Percentiles rank a stretch among this genome's conserved stretches.
phyloP scores from a whole-genome alignment of 306 rosid species.

The Oemleria cerasiformis region DNA sequence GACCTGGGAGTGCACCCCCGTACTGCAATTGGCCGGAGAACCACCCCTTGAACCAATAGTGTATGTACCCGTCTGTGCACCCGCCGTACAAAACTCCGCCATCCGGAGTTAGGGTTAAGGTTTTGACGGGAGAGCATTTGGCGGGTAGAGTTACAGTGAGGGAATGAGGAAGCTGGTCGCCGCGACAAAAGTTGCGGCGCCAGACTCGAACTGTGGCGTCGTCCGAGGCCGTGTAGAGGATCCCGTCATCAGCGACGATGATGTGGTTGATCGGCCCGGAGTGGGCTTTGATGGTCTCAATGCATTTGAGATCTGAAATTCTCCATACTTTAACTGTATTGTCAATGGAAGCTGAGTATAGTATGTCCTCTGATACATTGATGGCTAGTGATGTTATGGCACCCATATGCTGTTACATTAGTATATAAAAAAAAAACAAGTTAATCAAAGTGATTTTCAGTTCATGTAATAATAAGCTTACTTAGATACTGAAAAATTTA shows the following conservation, averaged over 20 bases:
- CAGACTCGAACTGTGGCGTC: conserved; percentile 80
- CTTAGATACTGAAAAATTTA: too few species aligned
- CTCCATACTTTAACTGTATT: conserved; percentile 85
- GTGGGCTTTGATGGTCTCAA: conserved; percentile 85
- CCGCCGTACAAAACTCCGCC: conserved; percentile 67
- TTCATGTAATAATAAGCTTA: too few species aligned
- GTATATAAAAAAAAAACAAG: too few species aligned
- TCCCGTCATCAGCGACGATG: conserved; percentile 58
- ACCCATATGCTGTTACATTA: conserved; percentile 56
- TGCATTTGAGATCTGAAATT: conserved; percentile 80
- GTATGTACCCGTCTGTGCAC: conserved; percentile 87
- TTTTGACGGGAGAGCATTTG: conserved; percentile 70
- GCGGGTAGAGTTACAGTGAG: conserved; percentile 73
- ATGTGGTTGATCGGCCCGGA: conserved; percentile 60
- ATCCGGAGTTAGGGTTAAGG: conserved; percentile 49
- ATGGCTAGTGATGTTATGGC: conserved; percentile 78
- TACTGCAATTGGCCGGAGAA: conserved; percentile 77
- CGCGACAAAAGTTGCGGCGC: conserved; percentile 69
- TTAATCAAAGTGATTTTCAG: background rate
- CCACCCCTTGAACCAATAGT: conserved; percentile 86
- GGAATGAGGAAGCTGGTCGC: conserved; percentile 60
- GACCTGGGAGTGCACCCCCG: conserved; percentile 90
- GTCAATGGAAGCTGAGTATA: conserved; percentile 81
- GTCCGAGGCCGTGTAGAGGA: conserved; percentile 81
- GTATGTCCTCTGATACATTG: conserved; percentile 60